These are phyloP conservation scores for Fusarium miscanthi DNA, from an alignment of 2,329 filamentous ascomycete genomes.

Conservation along the genomic window DNA sequence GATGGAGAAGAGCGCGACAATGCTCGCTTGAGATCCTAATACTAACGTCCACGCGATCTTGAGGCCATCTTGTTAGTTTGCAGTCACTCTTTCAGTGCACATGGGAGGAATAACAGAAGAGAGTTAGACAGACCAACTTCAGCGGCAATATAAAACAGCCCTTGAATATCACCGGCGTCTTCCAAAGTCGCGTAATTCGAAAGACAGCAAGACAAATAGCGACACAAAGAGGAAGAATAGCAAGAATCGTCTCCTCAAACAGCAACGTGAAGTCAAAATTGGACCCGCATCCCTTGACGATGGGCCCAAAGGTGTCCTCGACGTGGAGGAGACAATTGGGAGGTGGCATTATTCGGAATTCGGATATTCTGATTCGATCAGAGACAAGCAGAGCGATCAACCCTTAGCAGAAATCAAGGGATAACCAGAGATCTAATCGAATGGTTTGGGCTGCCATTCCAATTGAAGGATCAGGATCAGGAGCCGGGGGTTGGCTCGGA, in stretches of 20 bases:
- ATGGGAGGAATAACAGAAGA: accelerated
- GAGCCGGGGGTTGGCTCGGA: not conserved
- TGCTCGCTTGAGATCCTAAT: not conserved
- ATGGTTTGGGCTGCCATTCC: not conserved
- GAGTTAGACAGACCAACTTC: not conserved
- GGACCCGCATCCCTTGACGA: not conserved
- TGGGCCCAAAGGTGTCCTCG: not conserved
- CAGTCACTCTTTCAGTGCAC: accelerated
- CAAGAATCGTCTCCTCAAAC: not conserved
- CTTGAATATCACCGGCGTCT: not conserved
- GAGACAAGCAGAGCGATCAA: not conserved
- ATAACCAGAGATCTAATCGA: not conserved
- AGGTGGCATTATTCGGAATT: not conserved
- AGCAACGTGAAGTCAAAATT: constrained; percentile 4
- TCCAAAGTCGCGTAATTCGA: not conserved
- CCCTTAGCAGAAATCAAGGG: not conserved
- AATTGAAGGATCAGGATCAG: constrained; percentile 4
- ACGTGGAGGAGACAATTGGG: not conserved
- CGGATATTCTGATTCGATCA: not conserved
- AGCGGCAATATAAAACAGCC: not conserved
- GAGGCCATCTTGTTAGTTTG: not conserved
- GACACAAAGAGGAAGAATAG: not conserved
- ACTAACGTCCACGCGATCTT: not conserved
- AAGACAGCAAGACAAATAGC: not conserved
- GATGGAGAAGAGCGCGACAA: not conserved